Base-by-base conservation (phyloP, 305 asterid species). In the Rubia peregrina region DNA sequence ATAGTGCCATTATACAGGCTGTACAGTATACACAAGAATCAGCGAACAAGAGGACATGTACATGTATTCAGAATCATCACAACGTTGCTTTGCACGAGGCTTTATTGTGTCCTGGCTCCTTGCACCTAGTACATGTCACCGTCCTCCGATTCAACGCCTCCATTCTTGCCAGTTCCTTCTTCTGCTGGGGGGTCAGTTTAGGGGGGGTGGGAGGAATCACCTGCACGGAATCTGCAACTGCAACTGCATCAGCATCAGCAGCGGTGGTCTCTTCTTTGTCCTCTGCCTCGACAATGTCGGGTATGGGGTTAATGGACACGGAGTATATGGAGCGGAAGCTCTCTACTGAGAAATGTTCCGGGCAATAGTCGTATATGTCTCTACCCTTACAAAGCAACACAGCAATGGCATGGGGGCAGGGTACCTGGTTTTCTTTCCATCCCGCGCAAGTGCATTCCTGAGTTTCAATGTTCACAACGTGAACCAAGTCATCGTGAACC, bases 31-130 rank as follows among this genome's bases (percentile, higher is more conserved):
- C 71, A 71, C 63, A 77, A 43, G 36, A 60, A 59, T 22, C 24
- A 55, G 65, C 42, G 42, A 51, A 51, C 22, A 5, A n/a, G 59
- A 33, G 36, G 36, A 51, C 53, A 49, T 42, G 65, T 21, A 67
- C 48, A 66, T 74, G 78, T n/a, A 24, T 12, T 26, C 36, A 30
- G 14, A 40, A 40, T 64, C 33, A 81, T 65, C 55, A 81, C 46
- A 76, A 40, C 17, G 61, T 80, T 74, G 87, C 88, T 81, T 84
- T 87, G 77, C 98, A 92, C 30, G 98, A 88, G 76, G 94, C 89
- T 85, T 88, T 90, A 61, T 92, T 92, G 72, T 92, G 98, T 72
- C 96, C 98, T n/a, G 89, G 88, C 82, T 87, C 89, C 83, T 88
- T 90, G 77, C 98, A 92, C 77, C 81, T 85, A 67, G 92, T 84